Base-by-base conservation (phyloP, 768 basidiomycete genomes). In the Pulveroboletus ravenelii region DNA sequence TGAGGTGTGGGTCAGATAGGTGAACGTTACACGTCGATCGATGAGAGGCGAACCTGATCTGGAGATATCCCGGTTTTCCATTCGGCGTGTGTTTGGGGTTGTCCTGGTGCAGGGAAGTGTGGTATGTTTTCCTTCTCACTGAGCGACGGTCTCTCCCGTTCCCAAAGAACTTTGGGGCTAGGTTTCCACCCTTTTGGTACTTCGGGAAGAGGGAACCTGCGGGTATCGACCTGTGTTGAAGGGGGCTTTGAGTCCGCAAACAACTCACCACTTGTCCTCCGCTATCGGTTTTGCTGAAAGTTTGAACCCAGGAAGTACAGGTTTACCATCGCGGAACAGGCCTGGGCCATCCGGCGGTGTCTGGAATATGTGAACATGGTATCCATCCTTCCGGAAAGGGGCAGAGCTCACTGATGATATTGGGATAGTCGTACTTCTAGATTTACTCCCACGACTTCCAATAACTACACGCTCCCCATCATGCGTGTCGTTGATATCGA, bases 131-230 rank as follows among this genome's bases (percentile, higher is more conserved):
- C 80, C 59, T 81, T 82, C 43, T 75, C 67, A 41, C 41, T 38
- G 10, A 42, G 50, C 31, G 70, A 61, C 41, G 70, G 68, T 42
- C 71, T 74, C 52, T 73, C 72, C 71, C 36, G 53, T 41, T 74
- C 73, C 84, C 92, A 95, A 2, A 96, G 77, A n/a, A 78, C 72
- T 23, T 72, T 76, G 1, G 94, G 96, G 59, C 94, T 76, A 0
- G 96, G 88, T 57, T 74, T 80, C 95, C 95, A 98, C 14, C 80
- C 87, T 53, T 77, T 62, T 3, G 94, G 93, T 40, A 95, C 72
- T 13, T 89, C 84, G 2, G 93, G 89, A 31, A 92, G 67, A 6
- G 85, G 82, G 67, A 89, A 96, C 87, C 92, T 94, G 51, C 10
- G 36, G 31, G 37, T 20, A 48, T 49, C 27, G 47, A 46, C 40